Conservation (phyloP, 2,329 filamentous ascomycete species). For the Aspergillus unguis region DNA sequence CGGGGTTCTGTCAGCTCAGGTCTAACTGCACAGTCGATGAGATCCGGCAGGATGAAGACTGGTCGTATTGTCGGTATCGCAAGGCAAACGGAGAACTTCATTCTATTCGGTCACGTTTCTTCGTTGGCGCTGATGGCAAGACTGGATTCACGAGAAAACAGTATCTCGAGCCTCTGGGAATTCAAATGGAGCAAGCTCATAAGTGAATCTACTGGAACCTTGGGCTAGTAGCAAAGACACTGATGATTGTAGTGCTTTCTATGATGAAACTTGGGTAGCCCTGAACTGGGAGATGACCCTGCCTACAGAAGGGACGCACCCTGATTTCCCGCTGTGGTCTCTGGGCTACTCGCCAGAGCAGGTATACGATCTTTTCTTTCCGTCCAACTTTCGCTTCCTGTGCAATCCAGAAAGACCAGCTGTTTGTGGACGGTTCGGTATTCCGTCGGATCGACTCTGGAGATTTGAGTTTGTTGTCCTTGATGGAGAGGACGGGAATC, state of each 20-base stretch:
- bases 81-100: constrained; percentile 17
- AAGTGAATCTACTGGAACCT: constrained; percentile 9
- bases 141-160: constrained; percentile 46
- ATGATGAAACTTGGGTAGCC: constrained; percentile 47
- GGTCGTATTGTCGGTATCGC: constrained; percentile 19
- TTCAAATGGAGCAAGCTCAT: constrained; percentile 35
- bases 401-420: constrained; percentile 43
- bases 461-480: constrained; percentile 33
- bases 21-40: constrained; percentile 17
- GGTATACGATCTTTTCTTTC: constrained; percentile 51
- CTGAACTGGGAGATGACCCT: constrained; percentile 45
- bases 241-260: constrained; percentile 14
- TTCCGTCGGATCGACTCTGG: constrained; percentile 42
- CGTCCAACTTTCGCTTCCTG: constrained; percentile 45
- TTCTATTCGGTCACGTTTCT: constrained; percentile 26
- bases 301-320: constrained; percentile 48
- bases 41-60: constrained; percentile 15
- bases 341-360: constrained; percentile 45
- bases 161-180: constrained; percentile 45
- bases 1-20: constrained; percentile 15
- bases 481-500: constrained; percentile 26
- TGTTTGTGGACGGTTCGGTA: constrained; percentile 47
- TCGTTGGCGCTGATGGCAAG: constrained; percentile 50
- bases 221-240: neutral
- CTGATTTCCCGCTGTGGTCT: constrained; percentile 49